Base-by-base conservation (phyloP, 805 yeast species). In the Saturnispora saitoi region DNA sequence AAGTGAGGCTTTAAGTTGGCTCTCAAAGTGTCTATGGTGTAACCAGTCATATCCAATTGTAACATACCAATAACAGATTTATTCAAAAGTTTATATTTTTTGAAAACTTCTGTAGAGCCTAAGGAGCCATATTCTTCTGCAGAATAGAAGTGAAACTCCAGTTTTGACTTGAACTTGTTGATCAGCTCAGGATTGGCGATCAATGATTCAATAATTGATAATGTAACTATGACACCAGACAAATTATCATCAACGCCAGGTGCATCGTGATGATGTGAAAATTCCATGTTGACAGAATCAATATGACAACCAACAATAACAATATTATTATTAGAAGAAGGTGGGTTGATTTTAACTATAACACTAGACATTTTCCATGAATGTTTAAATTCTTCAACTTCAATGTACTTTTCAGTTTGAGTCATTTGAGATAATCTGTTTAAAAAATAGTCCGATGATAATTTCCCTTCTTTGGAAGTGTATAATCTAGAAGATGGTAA, bases 231-330 rank as follows among this genome's bases (percentile, higher is more conserved):
- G 4, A 90, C 83, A 9, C 97, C 98, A 3, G 90, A 79, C 2
- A 95, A 95, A 64, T 90, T 86, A 61, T 91, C 98, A 62, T 91
- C 98, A 3, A 96, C 97, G 3, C 98, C 98, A 1, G 96, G 96
- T 0, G 96, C 87, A 22, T 19, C 38, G 36, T 78, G 72, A 54
- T 84, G 60, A 17, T 80, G 53, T 20, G 45, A 34, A 49, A 86
- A 72, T 39, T 86, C 55, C 48, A 86, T 69, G 61, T 87, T 88
- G 54, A 82, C 74, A 2, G 95, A 83, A 62, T 91, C 98, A 60
- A 83, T 86, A 67, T 91, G 98, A 24, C 95, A 85, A 1, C 96
- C 96, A 36, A 91, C 76, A 14, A 91, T 80, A 1, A 91, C 81
- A 4, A 72, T 65, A 30, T 66, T 62, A 4, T 69, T 72, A 40